Evolutionary conservation across 2,329 filamentous ascomycete species (phyloP).

Genomic region (Exophiala alcalophila): DNA sequence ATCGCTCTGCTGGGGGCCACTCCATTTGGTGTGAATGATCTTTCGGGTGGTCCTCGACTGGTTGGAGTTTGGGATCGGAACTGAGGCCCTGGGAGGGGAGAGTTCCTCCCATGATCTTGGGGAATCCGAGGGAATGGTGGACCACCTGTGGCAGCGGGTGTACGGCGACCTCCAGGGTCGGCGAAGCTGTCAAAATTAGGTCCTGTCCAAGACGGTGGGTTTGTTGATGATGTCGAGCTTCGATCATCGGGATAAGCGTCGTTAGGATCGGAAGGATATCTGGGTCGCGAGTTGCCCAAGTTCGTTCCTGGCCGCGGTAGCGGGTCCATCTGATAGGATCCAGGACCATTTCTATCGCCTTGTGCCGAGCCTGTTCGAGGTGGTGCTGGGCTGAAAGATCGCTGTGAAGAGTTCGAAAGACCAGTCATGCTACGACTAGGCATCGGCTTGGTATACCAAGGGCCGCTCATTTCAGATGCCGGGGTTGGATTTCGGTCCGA

Average conservation of each 20-base stretch:
- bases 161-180: constrained; percentile 19
- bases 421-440: constrained; percentile 28
- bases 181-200: constrained; percentile 11
- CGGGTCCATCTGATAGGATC: constrained; percentile 33
- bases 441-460: constrained; percentile 24
- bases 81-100: constrained; percentile 24
- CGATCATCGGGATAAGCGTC: constrained; percentile 22
- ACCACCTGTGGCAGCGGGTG: constrained; percentile 13
- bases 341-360: constrained; percentile 29
- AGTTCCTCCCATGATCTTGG: constrained; percentile 24
- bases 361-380: constrained; percentile 30
- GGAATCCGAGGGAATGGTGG: constrained; percentile 23
- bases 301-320: constrained; percentile 29
- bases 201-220: constrained; percentile 20
- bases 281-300: constrained; percentile 22
- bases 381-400: constrained; percentile 31
- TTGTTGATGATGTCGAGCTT: constrained; percentile 15
- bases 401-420: constrained; percentile 31
- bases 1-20: constrained; percentile 15
- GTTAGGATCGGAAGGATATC: constrained; percentile 22
- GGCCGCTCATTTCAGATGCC: constrained; percentile 31
- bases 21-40: constrained; percentile 25
- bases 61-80: constrained; percentile 25
- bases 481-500: constrained; percentile 27
- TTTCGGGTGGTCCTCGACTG: constrained; percentile 23